These are phyloP conservation scores for Myriosclerotinia scirpicola DNA, from an alignment of 2,329 filamentous ascomycete genomes.

Conservation along the genomic window DNA sequence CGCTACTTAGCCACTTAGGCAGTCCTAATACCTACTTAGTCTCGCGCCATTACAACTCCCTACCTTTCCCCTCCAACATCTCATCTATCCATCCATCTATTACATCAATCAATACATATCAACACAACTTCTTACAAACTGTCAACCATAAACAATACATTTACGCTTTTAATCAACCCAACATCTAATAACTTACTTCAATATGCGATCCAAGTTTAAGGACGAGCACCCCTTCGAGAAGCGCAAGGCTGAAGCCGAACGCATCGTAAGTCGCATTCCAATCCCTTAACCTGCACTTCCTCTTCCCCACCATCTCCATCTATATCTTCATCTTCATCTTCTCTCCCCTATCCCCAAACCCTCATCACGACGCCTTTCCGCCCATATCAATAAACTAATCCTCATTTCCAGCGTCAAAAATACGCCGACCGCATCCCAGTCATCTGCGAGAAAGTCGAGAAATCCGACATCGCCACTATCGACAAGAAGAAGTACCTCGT, in stretches of 20 bases:
- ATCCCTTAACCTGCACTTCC: constrained; percentile 21
- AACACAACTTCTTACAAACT: background rate
- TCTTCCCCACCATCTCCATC: constrained; percentile 1
- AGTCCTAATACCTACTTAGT: background rate
- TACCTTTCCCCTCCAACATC: constrained; percentile 14
- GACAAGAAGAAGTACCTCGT: constrained; percentile 99
- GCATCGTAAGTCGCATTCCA: constrained; percentile 44
- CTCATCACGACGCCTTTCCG: constrained; percentile 19
- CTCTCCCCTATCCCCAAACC: constrained; percentile 22
- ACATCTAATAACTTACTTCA: constrained; percentile 47
- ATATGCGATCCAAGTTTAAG: constrained; percentile 99
- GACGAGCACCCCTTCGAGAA: constrained; percentile 99
- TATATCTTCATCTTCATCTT: background rate
- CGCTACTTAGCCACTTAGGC: constrained; percentile 7
- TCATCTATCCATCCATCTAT: constrained; percentile 19
- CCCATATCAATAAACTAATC: constrained; percentile 1
- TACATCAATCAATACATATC: constrained; percentile 9
- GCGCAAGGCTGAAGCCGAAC: constrained; percentile 99
- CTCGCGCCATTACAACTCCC: background rate
- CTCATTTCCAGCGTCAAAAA: constrained; percentile 70
- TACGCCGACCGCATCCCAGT: constrained; percentile 98
- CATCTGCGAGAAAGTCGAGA: constrained; percentile 99
- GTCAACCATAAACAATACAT: background rate
- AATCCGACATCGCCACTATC: constrained; percentile 98
- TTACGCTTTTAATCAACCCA: background rate